Conservation (phyloP, 345 rosid species). For the Syzygium aqueum region DNA sequence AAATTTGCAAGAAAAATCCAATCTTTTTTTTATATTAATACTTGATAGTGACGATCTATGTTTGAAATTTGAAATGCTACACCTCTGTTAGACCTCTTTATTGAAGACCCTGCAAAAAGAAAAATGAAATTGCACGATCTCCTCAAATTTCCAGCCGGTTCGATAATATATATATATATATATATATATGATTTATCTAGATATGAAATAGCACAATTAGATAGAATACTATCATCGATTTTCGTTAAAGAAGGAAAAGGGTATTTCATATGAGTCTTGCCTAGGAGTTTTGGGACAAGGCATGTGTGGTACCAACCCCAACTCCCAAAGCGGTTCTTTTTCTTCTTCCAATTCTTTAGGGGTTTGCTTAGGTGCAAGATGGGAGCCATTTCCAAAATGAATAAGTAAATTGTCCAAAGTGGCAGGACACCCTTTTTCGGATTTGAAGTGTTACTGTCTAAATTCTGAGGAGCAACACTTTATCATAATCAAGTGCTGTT, state of each 20-base stretch:
- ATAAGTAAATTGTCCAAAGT: slow-evolving; percentile 8
- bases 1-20: background rate
- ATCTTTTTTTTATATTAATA: background rate
- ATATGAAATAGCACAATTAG: background rate
- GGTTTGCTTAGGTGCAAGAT: background rate
- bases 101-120: background rate
- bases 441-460: slow-evolving; percentile 2
- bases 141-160: background rate
- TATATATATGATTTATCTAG: background rate
- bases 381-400: background rate
- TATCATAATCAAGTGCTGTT: background rate
- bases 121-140: background rate
- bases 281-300: background rate
- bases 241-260: background rate
- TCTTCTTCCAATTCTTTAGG: background rate
- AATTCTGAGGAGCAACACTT: slow-evolving; percentile 1
- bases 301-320: background rate
- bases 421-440: background rate
- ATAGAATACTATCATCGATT: background rate
- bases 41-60: background rate
- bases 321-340: background rate
- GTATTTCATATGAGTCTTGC: background rate
- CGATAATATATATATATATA: background rate
- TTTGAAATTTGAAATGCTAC: background rate
- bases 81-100: background rate